phyloP scores from a whole-genome alignment of 2,329 filamentous ascomycete species.

The Pochonia chlamydosporia region DNA sequence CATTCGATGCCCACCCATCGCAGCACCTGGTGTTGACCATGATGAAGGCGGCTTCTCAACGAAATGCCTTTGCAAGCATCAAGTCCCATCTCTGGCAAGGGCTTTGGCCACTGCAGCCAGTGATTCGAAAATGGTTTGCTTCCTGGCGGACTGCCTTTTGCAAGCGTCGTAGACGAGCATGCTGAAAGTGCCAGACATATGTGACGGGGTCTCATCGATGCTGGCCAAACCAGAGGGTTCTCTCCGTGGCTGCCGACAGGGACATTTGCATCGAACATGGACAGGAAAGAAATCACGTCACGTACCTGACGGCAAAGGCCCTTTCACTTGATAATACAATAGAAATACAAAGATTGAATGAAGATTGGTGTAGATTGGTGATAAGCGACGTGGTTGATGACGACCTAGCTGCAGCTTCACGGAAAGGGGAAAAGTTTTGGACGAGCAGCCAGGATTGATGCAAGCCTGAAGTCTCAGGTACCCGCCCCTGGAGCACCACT shows the following conservation, averaged over 20 bases:
- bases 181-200: too few relatives aligned
- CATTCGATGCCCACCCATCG: not conserved
- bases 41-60: too few relatives aligned
- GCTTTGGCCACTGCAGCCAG: too few relatives aligned
- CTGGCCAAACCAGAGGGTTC: not conserved
- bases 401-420: not conserved
- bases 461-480: constrained; percentile 31
- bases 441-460: constrained; percentile 11
- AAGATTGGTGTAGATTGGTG: not conserved
- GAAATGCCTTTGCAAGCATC: too few relatives aligned
- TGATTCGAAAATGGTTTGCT: too few relatives aligned
- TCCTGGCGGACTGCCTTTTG: too few relatives aligned
- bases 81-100: too few relatives aligned
- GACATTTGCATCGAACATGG: not conserved
- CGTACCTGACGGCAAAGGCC: constrained; percentile 5
- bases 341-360: constrained; percentile 7
- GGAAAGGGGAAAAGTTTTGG: constrained; percentile 24
- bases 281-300: not conserved
- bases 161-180: too few relatives aligned
- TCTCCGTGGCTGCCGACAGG: not conserved
- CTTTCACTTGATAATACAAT: not conserved
- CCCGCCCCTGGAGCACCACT: too few relatives aligned
- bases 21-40: too few relatives aligned
- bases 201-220: not conserved
- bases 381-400: not conserved